Evolutionary conservation across 768 basidiomycete species (phyloP).

Genomic region (Kwoniella pini): DNA sequence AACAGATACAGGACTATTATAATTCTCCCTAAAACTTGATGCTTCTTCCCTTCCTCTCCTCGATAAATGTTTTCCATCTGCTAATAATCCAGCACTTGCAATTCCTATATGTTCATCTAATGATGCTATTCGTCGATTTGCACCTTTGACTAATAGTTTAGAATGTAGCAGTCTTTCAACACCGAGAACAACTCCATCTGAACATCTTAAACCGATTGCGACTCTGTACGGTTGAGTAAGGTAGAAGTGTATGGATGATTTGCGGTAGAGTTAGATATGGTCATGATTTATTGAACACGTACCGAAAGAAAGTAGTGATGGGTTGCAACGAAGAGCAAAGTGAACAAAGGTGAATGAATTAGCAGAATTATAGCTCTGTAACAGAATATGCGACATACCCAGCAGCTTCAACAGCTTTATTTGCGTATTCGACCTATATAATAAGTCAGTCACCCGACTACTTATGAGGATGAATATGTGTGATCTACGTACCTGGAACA

Average conservation of each 20-base stretch:
- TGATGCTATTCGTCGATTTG: constrained; percentile 89
- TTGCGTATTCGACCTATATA: constrained; percentile 98
- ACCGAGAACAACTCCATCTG: constrained; percentile 89
- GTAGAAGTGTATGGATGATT: background rate
- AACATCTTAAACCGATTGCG: constrained; percentile 91
- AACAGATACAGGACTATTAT: constrained; percentile 72
- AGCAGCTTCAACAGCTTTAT: constrained; percentile 98
- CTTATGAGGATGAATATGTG: too few species aligned
- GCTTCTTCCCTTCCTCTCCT: constrained; percentile 85
- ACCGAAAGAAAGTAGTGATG: too few species aligned
- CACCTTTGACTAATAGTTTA: constrained; percentile 88
- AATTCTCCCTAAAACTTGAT: constrained; percentile 67
- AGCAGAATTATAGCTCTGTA: background rate
- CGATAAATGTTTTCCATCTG: constrained; percentile 86
- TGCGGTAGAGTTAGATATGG: too few species aligned
- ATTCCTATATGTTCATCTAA: constrained; percentile 92
- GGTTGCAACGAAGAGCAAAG: too few species aligned
- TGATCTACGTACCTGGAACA: constrained; percentile 76
- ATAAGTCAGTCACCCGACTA: background rate
- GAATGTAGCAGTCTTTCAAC: constrained; percentile 98
- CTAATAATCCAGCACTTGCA: constrained; percentile 88
- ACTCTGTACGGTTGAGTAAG: constrained; percentile 62
- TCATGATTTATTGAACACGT: too few species aligned
- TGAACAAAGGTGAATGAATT: background rate
- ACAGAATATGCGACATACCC: constrained; percentile 63